phyloP scores from a whole-genome alignment of 768 basidiomycete species.

The Daedalea quercina region DNA sequence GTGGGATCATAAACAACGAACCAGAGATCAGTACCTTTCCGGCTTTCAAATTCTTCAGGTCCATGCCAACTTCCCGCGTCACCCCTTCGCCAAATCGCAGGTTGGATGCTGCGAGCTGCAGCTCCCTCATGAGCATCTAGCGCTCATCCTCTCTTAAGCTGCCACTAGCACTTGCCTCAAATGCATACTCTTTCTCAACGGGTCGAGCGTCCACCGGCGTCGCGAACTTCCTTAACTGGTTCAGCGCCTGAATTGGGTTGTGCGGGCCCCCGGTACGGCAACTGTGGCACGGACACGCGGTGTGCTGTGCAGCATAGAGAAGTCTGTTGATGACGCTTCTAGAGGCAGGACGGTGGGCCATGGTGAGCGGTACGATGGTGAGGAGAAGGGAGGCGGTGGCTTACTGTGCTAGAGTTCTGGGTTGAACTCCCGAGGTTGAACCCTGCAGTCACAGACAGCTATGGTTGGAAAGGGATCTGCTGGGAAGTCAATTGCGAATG shows the following conservation, averaged over 20 bases:
- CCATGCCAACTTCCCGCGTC: conserved; percentile 88
- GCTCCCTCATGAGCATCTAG: background rate
- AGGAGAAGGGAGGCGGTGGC: background rate
- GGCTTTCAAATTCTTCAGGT: conserved; percentile 89
- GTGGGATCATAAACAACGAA: background rate
- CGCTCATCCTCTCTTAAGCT: too few relatives aligned
- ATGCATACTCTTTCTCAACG: conserved; percentile 84
- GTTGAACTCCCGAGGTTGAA: too few relatives aligned
- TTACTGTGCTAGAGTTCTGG: too few relatives aligned
- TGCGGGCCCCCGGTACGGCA: conserved; percentile 39
- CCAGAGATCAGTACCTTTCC: conserved; percentile 64
- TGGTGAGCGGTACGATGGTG: conserved; percentile 5
- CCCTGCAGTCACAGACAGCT: too few relatives aligned
- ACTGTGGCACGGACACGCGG: conserved; percentile 76
- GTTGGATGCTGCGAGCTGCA: conserved; percentile 79
- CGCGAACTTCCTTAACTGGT: conserved; percentile 66
- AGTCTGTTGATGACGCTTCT: conserved; percentile 64
- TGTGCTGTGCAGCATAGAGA: conserved; percentile 68
- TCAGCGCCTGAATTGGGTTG: conserved; percentile 39
- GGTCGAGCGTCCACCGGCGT: conserved; percentile 55
- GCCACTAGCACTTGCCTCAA: conserved; percentile 74
- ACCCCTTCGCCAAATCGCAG: conserved; percentile 88
- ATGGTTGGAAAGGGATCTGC: too few relatives aligned
- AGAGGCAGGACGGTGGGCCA: conserved; percentile 33
- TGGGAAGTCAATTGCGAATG: too few relatives aligned